Conservation (phyloP, 495 filamentous ascomycete species). For the Penicillium subrubescens region DNA sequence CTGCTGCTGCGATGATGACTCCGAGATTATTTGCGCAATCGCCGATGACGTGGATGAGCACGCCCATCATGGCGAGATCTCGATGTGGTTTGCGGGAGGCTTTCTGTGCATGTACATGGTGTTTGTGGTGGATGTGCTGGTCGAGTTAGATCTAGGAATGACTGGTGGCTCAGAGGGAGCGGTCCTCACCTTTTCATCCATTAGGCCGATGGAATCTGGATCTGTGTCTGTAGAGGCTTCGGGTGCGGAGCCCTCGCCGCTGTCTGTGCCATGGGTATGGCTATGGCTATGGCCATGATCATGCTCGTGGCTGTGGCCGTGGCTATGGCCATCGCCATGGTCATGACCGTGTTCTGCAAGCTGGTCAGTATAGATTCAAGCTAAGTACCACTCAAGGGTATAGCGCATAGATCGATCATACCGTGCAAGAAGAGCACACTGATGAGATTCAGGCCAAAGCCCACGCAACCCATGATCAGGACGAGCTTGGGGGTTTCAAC, state of each 20-base stretch:
- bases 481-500: slow-evolving; percentile 55
- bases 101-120: slow-evolving; percentile 4
- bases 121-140: slow-evolving; percentile 15
- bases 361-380: not conserved
- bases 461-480: slow-evolving; percentile 76
- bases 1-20: slow-evolving; percentile 43
- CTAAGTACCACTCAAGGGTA: not conserved
- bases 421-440: slow-evolving; percentile 82
- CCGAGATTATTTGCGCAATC: slow-evolving; percentile 51
- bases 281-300: slow-evolving; percentile 35
- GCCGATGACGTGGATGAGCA: slow-evolving; percentile 50
- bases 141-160: not conserved
- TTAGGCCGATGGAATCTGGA: not conserved
- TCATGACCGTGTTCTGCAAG: slow-evolving; percentile 8
- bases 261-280: slow-evolving; percentile 20
- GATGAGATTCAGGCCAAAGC: slow-evolving; percentile 77
- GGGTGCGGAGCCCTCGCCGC: slow-evolving; percentile 17
- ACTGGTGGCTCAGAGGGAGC: not conserved
- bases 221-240: not conserved
- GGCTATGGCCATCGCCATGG: slow-evolving; percentile 46
- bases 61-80: slow-evolving; percentile 49
- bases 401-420: not conserved
- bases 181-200: slow-evolving; percentile 9
- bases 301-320: slow-evolving; percentile 27
- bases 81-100: not conserved